A percentile compares a stretch with the other conserved stretches of the same genome.
Conservation (phyloP, 1,284 basidiomycete species). For the Papiliotrema nemorosa region DNA sequence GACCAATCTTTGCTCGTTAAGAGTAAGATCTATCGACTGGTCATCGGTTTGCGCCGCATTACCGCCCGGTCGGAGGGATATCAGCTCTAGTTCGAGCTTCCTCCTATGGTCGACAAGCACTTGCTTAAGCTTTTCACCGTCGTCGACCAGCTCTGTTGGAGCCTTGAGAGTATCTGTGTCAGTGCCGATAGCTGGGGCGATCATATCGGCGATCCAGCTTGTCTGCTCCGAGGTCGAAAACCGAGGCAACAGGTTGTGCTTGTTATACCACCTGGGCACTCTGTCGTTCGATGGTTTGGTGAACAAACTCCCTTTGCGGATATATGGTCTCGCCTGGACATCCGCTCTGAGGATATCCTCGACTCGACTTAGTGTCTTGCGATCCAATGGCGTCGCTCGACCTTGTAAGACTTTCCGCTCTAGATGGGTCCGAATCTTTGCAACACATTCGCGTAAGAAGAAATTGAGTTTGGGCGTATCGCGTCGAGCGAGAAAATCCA, state of each 20-base stretch:
- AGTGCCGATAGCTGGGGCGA: not conserved
- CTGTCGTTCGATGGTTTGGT: not conserved
- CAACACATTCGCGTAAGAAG: not conserved
- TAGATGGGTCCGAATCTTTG: not conserved
- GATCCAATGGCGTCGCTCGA: not conserved
- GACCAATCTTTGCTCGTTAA: no score
- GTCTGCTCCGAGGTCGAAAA: not conserved
- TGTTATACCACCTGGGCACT: slow-evolving; percentile 1
- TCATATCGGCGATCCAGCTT: not conserved
- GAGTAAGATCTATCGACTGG: no score
- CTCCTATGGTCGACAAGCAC: not conserved
- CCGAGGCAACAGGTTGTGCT: not conserved
- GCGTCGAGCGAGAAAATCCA: not conserved
- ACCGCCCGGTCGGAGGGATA: not conserved
- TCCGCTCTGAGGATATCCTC: not conserved
- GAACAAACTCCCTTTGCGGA: not conserved
- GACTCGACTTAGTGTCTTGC: not conserved
- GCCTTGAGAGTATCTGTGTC: not conserved
- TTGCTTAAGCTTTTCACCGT: not conserved
- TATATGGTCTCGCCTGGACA: not conserved
- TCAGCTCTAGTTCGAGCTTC: not conserved
- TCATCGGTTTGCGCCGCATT: no score
- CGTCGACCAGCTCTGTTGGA: not conserved
- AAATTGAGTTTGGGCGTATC: not conserved
- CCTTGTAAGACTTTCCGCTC: not conserved